These are phyloP conservation scores for Ilyonectria destructans DNA, from an alignment of 2,329 filamentous ascomycete genomes.

Conservation along the genomic window DNA sequence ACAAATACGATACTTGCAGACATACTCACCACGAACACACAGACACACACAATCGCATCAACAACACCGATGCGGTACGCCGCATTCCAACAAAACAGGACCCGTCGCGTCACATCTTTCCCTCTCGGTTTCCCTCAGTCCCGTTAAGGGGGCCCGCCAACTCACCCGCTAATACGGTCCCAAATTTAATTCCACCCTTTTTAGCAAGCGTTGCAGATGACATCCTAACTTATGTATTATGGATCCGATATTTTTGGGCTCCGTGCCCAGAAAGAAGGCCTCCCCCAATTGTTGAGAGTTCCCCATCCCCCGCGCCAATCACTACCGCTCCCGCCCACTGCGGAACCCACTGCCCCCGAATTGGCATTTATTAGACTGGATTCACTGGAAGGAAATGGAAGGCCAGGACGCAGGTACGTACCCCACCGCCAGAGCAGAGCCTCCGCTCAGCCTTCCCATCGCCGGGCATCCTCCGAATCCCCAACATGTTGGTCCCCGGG, in stretches of 20 bases:
- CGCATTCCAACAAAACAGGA: conserved; percentile 11
- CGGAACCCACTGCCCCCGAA: conserved; percentile 22
- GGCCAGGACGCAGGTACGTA: conserved; percentile 12
- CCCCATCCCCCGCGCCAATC: conserved; percentile 40
- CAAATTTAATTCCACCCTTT: conserved; percentile 6
- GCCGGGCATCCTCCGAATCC: conserved; percentile 48
- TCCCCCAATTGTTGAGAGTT: conserved; percentile 54
- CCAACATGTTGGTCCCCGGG: conserved; percentile 41
- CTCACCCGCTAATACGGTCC: neutral
- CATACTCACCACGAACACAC: conserved; percentile 3
- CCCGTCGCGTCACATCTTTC: neutral
- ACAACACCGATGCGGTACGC: neutral
- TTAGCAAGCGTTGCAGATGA: neutral
- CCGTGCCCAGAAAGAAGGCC: conserved; percentile 12
- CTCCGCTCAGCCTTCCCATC: conserved; percentile 38
- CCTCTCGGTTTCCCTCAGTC: neutral
- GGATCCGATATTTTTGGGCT: conserved; percentile 1
- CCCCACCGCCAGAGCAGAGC: conserved; percentile 35
- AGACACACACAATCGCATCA: conserved; percentile 1
- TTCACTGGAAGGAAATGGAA: conserved; percentile 24
- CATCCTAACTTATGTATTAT: neutral
- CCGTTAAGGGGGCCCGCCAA: neutral
- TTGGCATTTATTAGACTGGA: conserved; percentile 5
- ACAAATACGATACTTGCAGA: conserved; percentile 2
- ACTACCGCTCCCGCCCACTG: conserved; percentile 25